Conservation (phyloP, 768 basidiomycete species). For the Russula earlei region DNA sequence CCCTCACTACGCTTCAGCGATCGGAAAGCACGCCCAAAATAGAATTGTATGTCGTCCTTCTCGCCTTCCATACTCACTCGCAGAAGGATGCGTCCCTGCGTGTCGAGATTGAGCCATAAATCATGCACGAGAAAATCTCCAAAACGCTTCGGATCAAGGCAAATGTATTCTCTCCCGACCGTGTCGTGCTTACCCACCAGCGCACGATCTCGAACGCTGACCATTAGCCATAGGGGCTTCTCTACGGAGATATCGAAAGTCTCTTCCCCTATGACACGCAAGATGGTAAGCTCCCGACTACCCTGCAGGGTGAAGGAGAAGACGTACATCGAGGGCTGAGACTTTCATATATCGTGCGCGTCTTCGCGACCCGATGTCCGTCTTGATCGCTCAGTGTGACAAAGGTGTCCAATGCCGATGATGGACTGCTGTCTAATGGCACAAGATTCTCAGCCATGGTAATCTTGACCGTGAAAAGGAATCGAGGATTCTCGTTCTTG, state of each 20-base stretch:
- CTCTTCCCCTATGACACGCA: constrained; percentile 69
- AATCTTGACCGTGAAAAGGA: constrained; percentile 91
- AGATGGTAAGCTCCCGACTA: constrained; percentile 10
- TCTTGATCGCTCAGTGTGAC: constrained; percentile 91
- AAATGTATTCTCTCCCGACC: constrained; percentile 84
- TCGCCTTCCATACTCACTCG: constrained; percentile 98
- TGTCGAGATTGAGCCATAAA: constrained; percentile 84
- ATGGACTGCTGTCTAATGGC: constrained; percentile 62
- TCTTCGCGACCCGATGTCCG: constrained; percentile 85
- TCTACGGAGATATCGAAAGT: constrained; percentile 93
- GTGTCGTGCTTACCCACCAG: constrained; percentile 89
- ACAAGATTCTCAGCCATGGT: constrained; percentile 85
- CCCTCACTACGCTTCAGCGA: constrained; percentile 86
- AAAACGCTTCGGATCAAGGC: constrained; percentile 81
- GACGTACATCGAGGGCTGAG: constrained; percentile 80
- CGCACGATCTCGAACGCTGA: constrained; percentile 85
- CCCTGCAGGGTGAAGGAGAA: background rate
- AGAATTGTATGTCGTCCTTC: constrained; percentile 96
- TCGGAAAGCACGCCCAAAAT: constrained; percentile 92
- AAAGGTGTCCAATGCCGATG: constrained; percentile 83
- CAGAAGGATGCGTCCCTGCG: constrained; percentile 72
- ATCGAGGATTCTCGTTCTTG: constrained; percentile 56
- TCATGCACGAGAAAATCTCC: constrained; percentile 88
- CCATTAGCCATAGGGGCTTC: constrained; percentile 94
- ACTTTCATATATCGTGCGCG: constrained; percentile 90